These are phyloP conservation scores for Wickerhamiella sergipiensis DNA, from an alignment of 805 yeast genomes.

Conservation along the genomic window DNA sequence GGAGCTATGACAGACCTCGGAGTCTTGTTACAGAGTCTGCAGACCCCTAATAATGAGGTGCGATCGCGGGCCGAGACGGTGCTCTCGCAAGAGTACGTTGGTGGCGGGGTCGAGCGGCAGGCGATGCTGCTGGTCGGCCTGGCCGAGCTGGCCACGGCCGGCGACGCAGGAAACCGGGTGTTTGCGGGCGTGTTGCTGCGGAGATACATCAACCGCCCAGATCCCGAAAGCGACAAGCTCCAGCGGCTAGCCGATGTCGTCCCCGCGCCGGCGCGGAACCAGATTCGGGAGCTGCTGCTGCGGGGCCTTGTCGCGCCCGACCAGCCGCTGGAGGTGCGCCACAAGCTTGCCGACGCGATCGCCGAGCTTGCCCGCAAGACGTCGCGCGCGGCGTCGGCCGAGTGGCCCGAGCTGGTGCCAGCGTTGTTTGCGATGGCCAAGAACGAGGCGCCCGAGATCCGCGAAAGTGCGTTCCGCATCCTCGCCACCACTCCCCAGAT, in stretches of 20 bases:
- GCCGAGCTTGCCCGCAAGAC: conserved; percentile 65
- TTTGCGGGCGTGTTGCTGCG: conserved; percentile 83
- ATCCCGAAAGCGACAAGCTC: conserved; percentile 50
- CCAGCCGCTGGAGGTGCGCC: conserved; percentile 68
- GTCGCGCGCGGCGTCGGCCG: conserved; percentile 10
- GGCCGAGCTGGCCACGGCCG: conserved; percentile 61
- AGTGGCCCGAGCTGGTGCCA: conserved; percentile 74
- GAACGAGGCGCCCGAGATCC: conserved; percentile 46
- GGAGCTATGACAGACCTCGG: conserved; percentile 8
- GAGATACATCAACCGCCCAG: conserved; percentile 62
- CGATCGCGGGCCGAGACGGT: conserved; percentile 69
- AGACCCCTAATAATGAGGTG: conserved; percentile 62
- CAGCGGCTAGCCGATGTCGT: conserved; percentile 69
- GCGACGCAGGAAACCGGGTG: conserved; percentile 42
- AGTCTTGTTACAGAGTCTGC: conserved; percentile 45
- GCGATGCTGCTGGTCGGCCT: conserved; percentile 61
- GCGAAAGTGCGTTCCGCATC: conserved; percentile 87
- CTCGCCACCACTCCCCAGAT: conserved; percentile 73
- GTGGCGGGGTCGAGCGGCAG: conserved; percentile 37
- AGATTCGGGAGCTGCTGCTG: conserved; percentile 52
- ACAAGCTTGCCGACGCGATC: conserved; percentile 85
- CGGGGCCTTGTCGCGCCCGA: conserved; percentile 53
- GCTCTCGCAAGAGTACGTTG: conserved; percentile 66
- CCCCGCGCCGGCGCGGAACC: conserved; percentile 40
- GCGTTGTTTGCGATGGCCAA: conserved; percentile 54